phyloP scores from a whole-genome alignment of 805 yeast species.

The Candida succiphila region DNA sequence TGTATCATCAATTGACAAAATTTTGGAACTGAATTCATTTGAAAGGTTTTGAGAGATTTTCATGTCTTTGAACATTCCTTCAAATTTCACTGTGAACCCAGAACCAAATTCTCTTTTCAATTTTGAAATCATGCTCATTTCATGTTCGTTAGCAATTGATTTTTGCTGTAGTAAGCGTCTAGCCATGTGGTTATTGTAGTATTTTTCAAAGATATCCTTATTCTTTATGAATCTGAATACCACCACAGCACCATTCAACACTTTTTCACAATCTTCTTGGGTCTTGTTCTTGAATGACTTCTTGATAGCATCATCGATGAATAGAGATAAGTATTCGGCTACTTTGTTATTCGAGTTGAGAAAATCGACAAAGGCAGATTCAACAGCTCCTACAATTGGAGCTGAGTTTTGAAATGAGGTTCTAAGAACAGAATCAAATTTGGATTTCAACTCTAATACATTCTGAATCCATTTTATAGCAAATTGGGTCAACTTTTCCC shows the following conservation, averaged over 20 bases:
- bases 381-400: conserved; percentile 42
- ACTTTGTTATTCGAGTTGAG: conserved; percentile 39
- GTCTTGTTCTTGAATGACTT: conserved; percentile 36
- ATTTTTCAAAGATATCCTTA: conserved; percentile 78
- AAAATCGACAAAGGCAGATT: conserved; percentile 51
- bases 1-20: conserved; percentile 8
- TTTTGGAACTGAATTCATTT: conserved; percentile 23
- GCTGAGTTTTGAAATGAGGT: conserved; percentile 40
- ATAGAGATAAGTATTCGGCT: conserved; percentile 48
- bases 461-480: conserved; percentile 65
- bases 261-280: conserved; percentile 33
- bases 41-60: conserved; percentile 43
- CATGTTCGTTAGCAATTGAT: conserved; percentile 46
- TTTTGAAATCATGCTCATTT: conserved; percentile 55
- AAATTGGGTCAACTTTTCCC: conserved; percentile 33
- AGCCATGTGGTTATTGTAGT: conserved; percentile 80
- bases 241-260: conserved; percentile 44
- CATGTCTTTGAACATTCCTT: conserved; percentile 82
- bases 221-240: conserved; percentile 66
- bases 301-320: conserved; percentile 47
- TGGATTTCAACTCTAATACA: conserved; percentile 40
- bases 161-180: conserved; percentile 54
- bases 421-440: conserved; percentile 37
- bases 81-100: conserved; percentile 67
- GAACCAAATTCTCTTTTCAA: conserved; percentile 72